These are phyloP conservation scores for Colletotrichum gigasporum DNA, from an alignment of 2,329 filamentous ascomycete genomes.

Conservation along the genomic window DNA sequence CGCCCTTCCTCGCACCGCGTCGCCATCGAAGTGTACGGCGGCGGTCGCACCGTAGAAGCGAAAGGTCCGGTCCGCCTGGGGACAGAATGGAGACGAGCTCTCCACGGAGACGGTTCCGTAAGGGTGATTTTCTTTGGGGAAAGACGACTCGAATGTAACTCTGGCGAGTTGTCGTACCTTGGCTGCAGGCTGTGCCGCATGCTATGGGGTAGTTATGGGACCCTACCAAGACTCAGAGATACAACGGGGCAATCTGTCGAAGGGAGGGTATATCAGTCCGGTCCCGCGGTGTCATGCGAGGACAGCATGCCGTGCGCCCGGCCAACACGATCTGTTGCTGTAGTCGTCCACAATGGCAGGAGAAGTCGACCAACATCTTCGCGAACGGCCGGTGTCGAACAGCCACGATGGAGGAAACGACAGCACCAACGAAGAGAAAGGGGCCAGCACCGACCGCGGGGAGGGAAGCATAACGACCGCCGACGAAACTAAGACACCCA, in stretches of 20 bases:
- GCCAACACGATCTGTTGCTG: not conserved
- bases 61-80: not conserved
- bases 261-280: not conserved
- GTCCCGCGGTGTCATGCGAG: not conserved
- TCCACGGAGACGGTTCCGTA: not conserved
- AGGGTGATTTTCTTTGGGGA: not conserved
- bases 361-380: not conserved
- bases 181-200: slow-evolving; percentile 7
- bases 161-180: not conserved
- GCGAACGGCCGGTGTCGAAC: not conserved
- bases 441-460: not conserved
- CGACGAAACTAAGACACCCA: not conserved
- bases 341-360: not conserved
- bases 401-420: not conserved
- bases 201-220: too few species aligned
- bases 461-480: slow-evolving; percentile 14
- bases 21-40: not conserved
- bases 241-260: too few species aligned
- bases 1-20: not conserved
- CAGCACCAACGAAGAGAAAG: not conserved
- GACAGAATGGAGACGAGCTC: not conserved
- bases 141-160: not conserved
- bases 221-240: too few species aligned
- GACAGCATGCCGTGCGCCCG: slow-evolving; percentile 4
- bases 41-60: not conserved